Percentiles rank a stretch among this genome's conserved stretches.
Evolutionary conservation across 306 rosid genomes (phyloP).

Genomic region (Quercus agrifolia): DNA sequence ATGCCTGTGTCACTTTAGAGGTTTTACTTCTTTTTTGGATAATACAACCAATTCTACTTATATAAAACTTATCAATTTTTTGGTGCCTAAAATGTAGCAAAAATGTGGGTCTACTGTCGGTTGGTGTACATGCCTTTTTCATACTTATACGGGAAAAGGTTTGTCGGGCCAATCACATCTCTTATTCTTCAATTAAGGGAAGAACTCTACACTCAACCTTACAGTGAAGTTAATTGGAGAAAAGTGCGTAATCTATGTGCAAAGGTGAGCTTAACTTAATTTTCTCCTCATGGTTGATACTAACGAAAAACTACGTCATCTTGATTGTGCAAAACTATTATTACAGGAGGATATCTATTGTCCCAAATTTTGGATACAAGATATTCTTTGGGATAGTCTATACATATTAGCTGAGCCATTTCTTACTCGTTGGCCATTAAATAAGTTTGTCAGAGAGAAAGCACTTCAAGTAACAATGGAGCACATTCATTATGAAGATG

Average conservation of each 20-base stretch:
- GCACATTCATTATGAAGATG: neutral
- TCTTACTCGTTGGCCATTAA: conserved; percentile 46
- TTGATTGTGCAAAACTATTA: neutral
- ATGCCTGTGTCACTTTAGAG: neutral
- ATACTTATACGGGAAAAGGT: too few relatives aligned
- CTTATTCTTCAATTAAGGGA: too few relatives aligned
- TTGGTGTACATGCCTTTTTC: conserved; percentile 40
- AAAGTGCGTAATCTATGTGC: too few relatives aligned
- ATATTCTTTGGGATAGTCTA: conserved; percentile 64
- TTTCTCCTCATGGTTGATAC: neutral
- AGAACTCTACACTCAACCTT: too few relatives aligned
- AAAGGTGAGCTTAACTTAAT: too few relatives aligned
- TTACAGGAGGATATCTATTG: conserved; percentile 61
- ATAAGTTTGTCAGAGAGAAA: conserved; percentile 24
- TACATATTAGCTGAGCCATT: conserved; percentile 19
- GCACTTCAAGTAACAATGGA: conserved; percentile 24
- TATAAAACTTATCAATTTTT: neutral
- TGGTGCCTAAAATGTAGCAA: conserved; percentile 37
- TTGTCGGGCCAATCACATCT: too few relatives aligned
- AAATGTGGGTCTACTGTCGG: conserved; percentile 82
- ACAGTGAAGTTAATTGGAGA: too few relatives aligned
- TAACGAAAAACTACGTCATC: neutral
- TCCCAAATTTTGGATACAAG: conserved; percentile 60
- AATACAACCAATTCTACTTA: neutral
- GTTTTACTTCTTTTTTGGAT: neutral